phyloP scores from a whole-genome alignment of 2,329 filamentous ascomycete genomes.

The Basipetospora chlamydospora region DNA sequence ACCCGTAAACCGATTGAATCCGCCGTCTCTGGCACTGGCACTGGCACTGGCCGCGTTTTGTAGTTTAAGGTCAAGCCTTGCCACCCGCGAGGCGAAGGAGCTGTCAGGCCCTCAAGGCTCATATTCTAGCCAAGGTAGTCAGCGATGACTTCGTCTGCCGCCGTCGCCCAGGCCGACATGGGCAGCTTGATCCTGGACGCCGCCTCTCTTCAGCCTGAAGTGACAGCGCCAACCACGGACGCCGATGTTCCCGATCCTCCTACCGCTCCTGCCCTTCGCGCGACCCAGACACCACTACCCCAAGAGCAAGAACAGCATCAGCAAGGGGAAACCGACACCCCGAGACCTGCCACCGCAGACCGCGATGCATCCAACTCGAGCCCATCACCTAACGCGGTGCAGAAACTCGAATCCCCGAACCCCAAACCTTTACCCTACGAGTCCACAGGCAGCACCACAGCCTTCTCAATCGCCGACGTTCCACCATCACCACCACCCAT shows the following conservation, averaged over 20 bases:
- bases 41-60: too few relatives aligned
- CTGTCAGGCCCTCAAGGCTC: conserved; percentile 21
- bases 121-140: conserved; percentile 16
- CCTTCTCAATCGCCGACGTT: neutral
- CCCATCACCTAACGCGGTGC: neutral
- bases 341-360: too few relatives aligned
- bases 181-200: conserved; percentile 2
- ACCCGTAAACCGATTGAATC: too few relatives aligned
- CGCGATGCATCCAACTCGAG: too few relatives aligned
- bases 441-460: neutral
- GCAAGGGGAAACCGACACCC: too few relatives aligned
- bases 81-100: conserved; percentile 40
- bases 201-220: neutral
- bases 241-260: conserved; percentile 7
- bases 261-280: neutral
- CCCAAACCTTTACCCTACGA: neutral
- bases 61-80: too few relatives aligned
- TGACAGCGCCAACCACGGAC: conserved; percentile 8
- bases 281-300: too few relatives aligned
- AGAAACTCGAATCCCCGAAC: neutral
- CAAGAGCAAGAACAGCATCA: too few relatives aligned
- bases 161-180: conserved; percentile 16
- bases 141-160: conserved; percentile 49
- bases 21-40: too few relatives aligned
- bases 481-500: neutral